Conservation (phyloP, 345 rosid species). For the Pistacia atlantica region DNA sequence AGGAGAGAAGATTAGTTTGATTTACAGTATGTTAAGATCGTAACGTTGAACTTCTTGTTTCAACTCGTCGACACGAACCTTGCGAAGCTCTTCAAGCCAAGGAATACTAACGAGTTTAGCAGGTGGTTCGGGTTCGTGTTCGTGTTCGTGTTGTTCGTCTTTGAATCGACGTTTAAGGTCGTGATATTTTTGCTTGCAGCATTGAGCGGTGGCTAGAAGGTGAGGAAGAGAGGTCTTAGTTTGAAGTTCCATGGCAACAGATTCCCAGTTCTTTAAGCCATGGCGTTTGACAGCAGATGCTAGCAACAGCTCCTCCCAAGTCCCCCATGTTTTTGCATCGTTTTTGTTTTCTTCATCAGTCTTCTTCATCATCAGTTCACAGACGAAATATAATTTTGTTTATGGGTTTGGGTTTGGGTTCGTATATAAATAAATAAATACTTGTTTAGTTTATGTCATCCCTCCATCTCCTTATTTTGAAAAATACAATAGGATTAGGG, state of each 20-base stretch:
- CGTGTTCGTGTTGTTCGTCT: slow-evolving; percentile 1
- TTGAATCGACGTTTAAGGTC: slow-evolving; percentile 69
- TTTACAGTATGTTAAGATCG: slow-evolving; percentile 70
- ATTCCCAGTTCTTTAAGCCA: slow-evolving; percentile 73
- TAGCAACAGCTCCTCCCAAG: slow-evolving; percentile 77
- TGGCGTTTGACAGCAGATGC: slow-evolving; percentile 87
- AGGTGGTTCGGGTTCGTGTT: background rate
- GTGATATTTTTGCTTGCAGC: slow-evolving; percentile 58
- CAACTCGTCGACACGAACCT: slow-evolving; percentile 76
- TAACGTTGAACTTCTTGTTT: slow-evolving; percentile 67
- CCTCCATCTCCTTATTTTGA: too few species aligned
- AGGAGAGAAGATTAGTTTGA: slow-evolving; percentile 1
- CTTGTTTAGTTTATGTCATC: too few species aligned
- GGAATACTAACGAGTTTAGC: slow-evolving; percentile 31
- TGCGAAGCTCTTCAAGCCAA: slow-evolving; percentile 70
- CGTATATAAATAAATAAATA: too few species aligned
- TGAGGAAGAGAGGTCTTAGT: slow-evolving; percentile 49
- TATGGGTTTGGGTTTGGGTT: too few species aligned
- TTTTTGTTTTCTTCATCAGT: background rate
- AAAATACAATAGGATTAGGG: too few species aligned
- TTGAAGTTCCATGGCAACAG: slow-evolving; percentile 72
- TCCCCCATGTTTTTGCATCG: slow-evolving; percentile 55
- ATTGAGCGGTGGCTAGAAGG: slow-evolving; percentile 42
- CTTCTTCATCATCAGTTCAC: too few species aligned
- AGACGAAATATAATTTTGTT: too few species aligned